Evolutionary conservation across 495 filamentous ascomycete species (phyloP).

Genomic region (Oleoguttula mirabilis): DNA sequence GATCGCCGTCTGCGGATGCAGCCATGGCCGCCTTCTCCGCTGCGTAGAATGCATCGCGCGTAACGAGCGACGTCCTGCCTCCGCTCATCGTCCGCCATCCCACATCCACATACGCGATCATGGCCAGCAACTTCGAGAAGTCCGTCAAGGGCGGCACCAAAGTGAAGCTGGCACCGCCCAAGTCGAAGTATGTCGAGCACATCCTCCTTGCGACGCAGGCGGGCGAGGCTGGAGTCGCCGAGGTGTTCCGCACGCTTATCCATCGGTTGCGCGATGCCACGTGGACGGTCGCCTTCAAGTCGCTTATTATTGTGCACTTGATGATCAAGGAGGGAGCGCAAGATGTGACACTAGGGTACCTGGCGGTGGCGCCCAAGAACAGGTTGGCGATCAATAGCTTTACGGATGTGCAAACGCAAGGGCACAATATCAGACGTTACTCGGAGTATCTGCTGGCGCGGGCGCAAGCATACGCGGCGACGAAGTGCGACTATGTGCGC

Average conservation of each 20-base stretch:
- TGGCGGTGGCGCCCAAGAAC: constrained; percentile 63
- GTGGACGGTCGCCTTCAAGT: constrained; percentile 97
- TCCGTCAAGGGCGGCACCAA: constrained; percentile 38
- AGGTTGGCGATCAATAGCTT: constrained; percentile 80
- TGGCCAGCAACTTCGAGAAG: constrained; percentile 37
- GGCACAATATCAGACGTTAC: constrained; percentile 88
- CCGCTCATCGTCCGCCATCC: too few relatives aligned
- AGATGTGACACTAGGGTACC: constrained; percentile 75
- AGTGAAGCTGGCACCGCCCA: constrained; percentile 92
- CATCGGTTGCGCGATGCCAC: constrained; percentile 82
- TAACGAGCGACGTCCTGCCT: too few relatives aligned
- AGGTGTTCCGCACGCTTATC: constrained; percentile 87
- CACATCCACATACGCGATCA: too few relatives aligned
- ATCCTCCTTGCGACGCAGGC: constrained; percentile 91
- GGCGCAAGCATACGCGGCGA: constrained; percentile 68
- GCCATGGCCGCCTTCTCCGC: too few relatives aligned
- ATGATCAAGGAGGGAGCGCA: constrained; percentile 94
- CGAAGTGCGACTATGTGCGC: constrained; percentile 81
- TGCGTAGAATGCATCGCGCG: too few relatives aligned
- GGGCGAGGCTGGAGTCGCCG: constrained; percentile 87
- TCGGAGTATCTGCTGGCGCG: constrained; percentile 73
- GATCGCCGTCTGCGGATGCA: too few relatives aligned
- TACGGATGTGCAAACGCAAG: constrained; percentile 93
- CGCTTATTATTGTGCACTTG: constrained; percentile 84
- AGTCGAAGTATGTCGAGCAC: constrained; percentile 99